Evolutionary conservation across 1,284 basidiomycete genomes (phyloP).

Genomic region (Waitea zeae): DNA sequence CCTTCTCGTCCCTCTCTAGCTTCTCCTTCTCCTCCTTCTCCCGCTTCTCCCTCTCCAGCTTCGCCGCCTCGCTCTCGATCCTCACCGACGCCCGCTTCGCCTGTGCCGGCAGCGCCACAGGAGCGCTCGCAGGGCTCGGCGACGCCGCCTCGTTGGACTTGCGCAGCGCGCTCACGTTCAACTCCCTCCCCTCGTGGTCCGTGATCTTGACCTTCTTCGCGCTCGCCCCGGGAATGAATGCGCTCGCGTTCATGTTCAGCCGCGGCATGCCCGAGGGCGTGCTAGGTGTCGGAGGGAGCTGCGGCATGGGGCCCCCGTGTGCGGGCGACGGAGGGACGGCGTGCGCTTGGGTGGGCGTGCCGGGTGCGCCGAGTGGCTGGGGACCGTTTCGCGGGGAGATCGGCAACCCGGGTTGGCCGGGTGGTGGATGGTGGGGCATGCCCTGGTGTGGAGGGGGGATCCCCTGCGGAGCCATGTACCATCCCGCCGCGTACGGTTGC

Average conservation of each 20-base stretch:
- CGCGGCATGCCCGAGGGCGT: constrained; percentile 31
- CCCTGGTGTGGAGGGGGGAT: constrained; percentile 13
- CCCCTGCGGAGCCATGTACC: constrained; percentile 18
- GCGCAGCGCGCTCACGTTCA: constrained; percentile 33
- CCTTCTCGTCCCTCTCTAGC: constrained; percentile 16
- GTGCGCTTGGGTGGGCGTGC: constrained; percentile 46
- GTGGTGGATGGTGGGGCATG: constrained; percentile 12
- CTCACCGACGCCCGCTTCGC: constrained; percentile 9
- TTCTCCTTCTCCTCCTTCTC: constrained; percentile 21
- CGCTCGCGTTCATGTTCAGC: constrained; percentile 40
- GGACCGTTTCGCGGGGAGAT: constrained; percentile 52
- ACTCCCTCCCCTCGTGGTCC: constrained; percentile 37
- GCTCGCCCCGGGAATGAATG: constrained; percentile 37
- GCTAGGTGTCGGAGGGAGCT: constrained; percentile 33
- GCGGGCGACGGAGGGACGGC: constrained; percentile 30
- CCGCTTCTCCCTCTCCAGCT: constrained; percentile 23
- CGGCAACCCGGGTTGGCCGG: constrained; percentile 24
- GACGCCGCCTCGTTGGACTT: constrained; percentile 14
- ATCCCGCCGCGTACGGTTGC: constrained; percentile 13
- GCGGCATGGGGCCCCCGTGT: constrained; percentile 29
- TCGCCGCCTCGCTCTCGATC: constrained; percentile 23
- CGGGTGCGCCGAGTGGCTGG: constrained; percentile 34
- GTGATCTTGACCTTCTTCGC: constrained; percentile 31
- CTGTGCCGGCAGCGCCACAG: constrained; percentile 21
- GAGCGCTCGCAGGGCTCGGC: constrained; percentile 19